A percentile compares a stretch with the other conserved stretches of the same genome.
Conservation (phyloP, 2,329 filamentous ascomycete genomes). For the Magnaporthiopsis rhizophila region DNA sequence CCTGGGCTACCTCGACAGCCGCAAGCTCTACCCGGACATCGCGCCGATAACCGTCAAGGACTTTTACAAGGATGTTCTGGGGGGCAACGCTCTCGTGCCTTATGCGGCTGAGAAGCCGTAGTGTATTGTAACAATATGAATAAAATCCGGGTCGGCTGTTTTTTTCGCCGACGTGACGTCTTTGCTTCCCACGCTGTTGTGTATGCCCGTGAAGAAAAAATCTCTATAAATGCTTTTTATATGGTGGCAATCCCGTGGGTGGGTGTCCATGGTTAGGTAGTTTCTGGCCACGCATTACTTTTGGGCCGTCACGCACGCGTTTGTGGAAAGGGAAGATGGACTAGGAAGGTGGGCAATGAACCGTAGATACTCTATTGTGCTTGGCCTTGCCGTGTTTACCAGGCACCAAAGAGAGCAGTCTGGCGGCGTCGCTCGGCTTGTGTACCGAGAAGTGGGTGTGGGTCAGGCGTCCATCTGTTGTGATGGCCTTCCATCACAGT, state of each 20-base stretch:
- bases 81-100: constrained; percentile 22
- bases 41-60: constrained; percentile 28
- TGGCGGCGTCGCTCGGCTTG: too few relatives aligned
- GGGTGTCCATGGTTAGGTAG: too few relatives aligned
- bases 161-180: too few relatives aligned
- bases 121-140: neutral
- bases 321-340: neutral
- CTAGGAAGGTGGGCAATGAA: neutral
- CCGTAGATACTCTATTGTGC: neutral
- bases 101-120: neutral
- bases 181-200: too few relatives aligned
- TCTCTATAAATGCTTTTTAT: neutral
- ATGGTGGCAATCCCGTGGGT: too few relatives aligned
- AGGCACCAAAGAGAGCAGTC: too few relatives aligned
- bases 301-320: neutral
- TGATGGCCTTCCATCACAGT: too few relatives aligned
- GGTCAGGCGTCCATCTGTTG: too few relatives aligned
- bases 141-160: neutral
- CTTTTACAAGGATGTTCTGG: constrained; percentile 31
- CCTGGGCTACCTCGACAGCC: constrained; percentile 42
- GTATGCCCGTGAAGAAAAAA: too few relatives aligned
- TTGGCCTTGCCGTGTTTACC: neutral
- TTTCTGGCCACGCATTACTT: too few relatives aligned
- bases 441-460: too few relatives aligned
- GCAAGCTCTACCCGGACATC: constrained; percentile 47